Base-by-base conservation (phyloP, 2,329 filamentous ascomycete species). In the Sordariomycetes sp. region DNA sequence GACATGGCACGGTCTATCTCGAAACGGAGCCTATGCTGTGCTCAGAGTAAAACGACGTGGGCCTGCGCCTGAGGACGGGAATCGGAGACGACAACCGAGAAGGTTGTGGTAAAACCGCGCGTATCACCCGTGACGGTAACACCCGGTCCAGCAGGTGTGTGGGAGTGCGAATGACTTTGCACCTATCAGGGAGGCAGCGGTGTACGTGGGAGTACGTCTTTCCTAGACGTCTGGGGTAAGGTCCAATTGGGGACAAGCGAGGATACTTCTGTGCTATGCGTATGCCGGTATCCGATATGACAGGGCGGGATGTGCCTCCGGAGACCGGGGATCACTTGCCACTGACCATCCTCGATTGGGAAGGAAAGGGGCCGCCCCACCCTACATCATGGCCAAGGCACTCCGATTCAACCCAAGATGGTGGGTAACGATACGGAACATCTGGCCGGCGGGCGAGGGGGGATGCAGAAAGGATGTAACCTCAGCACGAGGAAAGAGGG, bases 231-330 rank as follows among this genome's bases (percentile, higher is more conserved):
- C 55, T 22, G 55, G 55, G 55, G 55, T 52, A 53, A 25, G 48
- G n/a, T n/a, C 48, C 32, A 53, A 57, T 57, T 32, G 34, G 35
- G 28, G 28, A 10, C 25, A 57, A 53, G 55, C 46, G 55, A 57
- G 55, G 18, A 18, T 12, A 24, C 25, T n/a, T 20, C 25, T 28
- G 20, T 46, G 20, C 50, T 22, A 28, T 40, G 46, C 55, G n/a
- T 57, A 48, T 48, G 55, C 55, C 34, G 54, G 48, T 48, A 51
- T 46, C 46, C 55, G 55, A 24, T 32, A 57, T 57, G 46, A 50
- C 22, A n/a, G 55, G 32, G 24, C 55, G 48, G 55, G 48, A 57
- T 24, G 34, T 52, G 48, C 35, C 48, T 28, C 55, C 54, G 25
- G 50, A 12, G 46, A 57, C 55, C 55, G 32, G 55, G 55, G 48